Base-by-base conservation (phyloP, 495 filamentous ascomycete genomes). In the Evernia prunastri region DNA sequence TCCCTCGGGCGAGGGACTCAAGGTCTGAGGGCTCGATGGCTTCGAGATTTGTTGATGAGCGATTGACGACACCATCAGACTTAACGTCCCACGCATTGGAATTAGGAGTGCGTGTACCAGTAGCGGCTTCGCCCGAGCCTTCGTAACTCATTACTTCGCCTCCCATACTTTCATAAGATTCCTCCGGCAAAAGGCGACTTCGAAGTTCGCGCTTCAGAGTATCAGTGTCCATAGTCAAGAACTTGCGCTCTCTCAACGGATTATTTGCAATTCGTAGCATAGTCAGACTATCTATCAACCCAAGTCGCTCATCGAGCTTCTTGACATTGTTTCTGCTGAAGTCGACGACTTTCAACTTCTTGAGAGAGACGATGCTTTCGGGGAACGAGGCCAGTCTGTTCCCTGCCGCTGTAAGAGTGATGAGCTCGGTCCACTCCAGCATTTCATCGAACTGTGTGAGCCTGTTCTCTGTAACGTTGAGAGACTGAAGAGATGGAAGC, bases 281-380 rank as follows among this genome's bases (percentile, higher is more conserved):
- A 12, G 82, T 79, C 12, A 98, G 77, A 58, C 75, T 86, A 6
- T 91, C 84, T 89, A 97, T 96, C 35, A 84, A 74, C 9, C 89
- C 90, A 63, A 97, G 84, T 67, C 82, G 83, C 15, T 89, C 81
- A 66, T 95, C 90, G 40, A 98, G 69, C 25, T 82, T 75, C 10
- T 82, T 85, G 20, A 98, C 81, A 64, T 91, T 82, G 71, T 99
- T 99, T 54, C 85, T 86, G 11, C 89, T 88, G 63, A 97, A 85
- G 72, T 96, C 89, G 23, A 87, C 86, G 40, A 83, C 88, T 65
- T 82, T 85, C 40, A 99, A 68, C 42, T 81, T 85, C 29, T 80
- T 72, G 31, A 96, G 80, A 6, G 74, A 74, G 3, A 82, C 78
- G 61, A 98, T 86, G 2, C 91, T 92, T 35, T 83, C 78, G 0